phyloP scores from a whole-genome alignment of 2,329 filamentous ascomycete species.

The Mycocentrospora acerina region DNA sequence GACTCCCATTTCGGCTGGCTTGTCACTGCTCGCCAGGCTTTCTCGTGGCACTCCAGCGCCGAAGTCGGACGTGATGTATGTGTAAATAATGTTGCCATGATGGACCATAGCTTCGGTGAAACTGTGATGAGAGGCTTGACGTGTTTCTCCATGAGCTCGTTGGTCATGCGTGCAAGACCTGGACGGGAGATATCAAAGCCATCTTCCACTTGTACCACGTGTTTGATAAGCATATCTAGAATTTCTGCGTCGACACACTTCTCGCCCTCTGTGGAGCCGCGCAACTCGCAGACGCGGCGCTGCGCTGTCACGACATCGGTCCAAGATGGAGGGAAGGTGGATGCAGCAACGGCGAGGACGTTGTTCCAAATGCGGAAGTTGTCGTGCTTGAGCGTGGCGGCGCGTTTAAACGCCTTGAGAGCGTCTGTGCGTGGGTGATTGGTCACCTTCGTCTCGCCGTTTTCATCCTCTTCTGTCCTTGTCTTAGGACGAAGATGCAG shows the following conservation, averaged over 20 bases:
- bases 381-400: slow-evolving; percentile 77
- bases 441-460: slow-evolving; percentile 18
- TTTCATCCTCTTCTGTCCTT: slow-evolving; percentile 39
- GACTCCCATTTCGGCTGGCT: slow-evolving; percentile 58
- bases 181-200: slow-evolving; percentile 46
- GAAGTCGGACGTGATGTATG: slow-evolving; percentile 71
- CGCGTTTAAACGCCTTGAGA: slow-evolving; percentile 82
- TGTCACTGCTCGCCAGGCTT: slow-evolving; percentile 77
- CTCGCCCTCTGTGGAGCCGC: slow-evolving; percentile 67
- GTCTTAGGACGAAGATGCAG: slow-evolving; percentile 62
- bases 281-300: slow-evolving; percentile 72
- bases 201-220: slow-evolving; percentile 56
- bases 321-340: slow-evolving; percentile 73
- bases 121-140: slow-evolving; percentile 83
- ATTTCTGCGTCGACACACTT: slow-evolving; percentile 74
- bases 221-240: slow-evolving; percentile 69
- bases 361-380: slow-evolving; percentile 98
- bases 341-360: slow-evolving; percentile 81
- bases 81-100: slow-evolving; percentile 69
- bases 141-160: slow-evolving; percentile 71
- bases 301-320: slow-evolving; percentile 75
- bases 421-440: slow-evolving; percentile 66
- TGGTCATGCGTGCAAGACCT: slow-evolving; percentile 62
- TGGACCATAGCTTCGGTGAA: slow-evolving; percentile 73
- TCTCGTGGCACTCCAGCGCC: slow-evolving; percentile 82